phyloP scores from a whole-genome alignment of 1,284 basidiomycete genomes.

The Ganoderma sinense region DNA sequence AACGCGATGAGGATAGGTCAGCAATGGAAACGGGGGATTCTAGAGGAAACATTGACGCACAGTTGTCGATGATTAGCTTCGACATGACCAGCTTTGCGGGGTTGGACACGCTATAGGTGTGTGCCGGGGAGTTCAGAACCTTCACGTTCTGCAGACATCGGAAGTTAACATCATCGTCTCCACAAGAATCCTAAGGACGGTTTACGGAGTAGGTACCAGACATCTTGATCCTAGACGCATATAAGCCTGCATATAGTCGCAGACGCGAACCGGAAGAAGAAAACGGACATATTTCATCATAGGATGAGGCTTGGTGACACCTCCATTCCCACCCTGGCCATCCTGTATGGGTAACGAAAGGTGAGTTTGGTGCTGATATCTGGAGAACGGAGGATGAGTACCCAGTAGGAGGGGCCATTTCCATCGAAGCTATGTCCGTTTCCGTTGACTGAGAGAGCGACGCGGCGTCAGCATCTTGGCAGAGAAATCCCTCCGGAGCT shows the following conservation, averaged over 20 bases:
- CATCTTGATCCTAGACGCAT: slow-evolving; percentile 53
- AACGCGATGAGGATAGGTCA: background rate
- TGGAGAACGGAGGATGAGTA: slow-evolving; percentile 10
- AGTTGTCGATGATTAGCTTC: slow-evolving; percentile 46
- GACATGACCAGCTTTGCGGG: slow-evolving; percentile 41
- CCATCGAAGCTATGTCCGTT: slow-evolving; percentile 50
- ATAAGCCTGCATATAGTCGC: slow-evolving; percentile 4
- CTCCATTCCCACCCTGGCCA: slow-evolving; percentile 47
- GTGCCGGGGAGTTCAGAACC: slow-evolving; percentile 49
- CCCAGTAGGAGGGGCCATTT: slow-evolving; percentile 48
- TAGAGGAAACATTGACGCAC: slow-evolving; percentile 27
- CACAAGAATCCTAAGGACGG: background rate
- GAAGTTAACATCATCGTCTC: background rate
- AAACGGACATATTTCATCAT: slow-evolving; percentile 42
- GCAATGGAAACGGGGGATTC: background rate
- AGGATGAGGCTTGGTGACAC: slow-evolving; percentile 48
- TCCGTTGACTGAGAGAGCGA: slow-evolving; percentile 42
- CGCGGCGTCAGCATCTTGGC: background rate
- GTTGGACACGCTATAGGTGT: slow-evolving; percentile 45
- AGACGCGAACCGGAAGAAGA: no score
- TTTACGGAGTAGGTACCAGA: slow-evolving; percentile 56
- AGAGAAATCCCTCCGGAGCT: background rate
- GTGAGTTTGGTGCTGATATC: background rate
- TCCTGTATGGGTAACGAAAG: slow-evolving; percentile 35
- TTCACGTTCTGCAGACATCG: slow-evolving; percentile 40